Base-by-base conservation (phyloP, 768 basidiomycete genomes). In the Epithele typhae region DNA sequence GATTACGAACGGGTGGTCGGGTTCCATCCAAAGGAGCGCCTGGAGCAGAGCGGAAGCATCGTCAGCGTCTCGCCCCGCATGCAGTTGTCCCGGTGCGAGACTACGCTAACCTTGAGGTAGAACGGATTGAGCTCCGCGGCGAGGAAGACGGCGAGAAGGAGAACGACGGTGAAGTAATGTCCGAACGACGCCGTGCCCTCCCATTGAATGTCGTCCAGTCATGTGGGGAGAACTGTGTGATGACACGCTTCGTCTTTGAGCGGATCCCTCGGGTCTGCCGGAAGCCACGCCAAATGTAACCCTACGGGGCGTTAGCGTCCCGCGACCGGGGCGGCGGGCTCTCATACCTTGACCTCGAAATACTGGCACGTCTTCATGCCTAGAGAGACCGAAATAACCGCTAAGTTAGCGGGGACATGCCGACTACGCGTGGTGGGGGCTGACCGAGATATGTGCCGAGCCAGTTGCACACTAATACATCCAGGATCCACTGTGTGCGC, bases 141-240 rank as follows among this genome's bases (percentile, higher is more conserved):
- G 40, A 92, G 73, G 62, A 92, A 92, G 23, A 84, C 80, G 5
- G 82, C 80, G 30, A 92, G 76, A 37, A 92, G 71, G 22, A 85
- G 55, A 14, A 92, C 86, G 27, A 92, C 89, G 0, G 76, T 78
- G 51, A 82, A 65, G 60, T 87, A 92, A 64, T 90, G 81, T 35
- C 75, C 68, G 60, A 90, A 87, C 30, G 74, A 72, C 8, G 86
- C 81, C 2, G 88, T 86, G 23, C 78, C 78, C 54, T 84, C 89
- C 90, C 90, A 92, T 59, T 81, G 73, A 92, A 92, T 9, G 85
- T 77, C 15, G 88, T 92, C 68, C 87, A 92, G 57, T 91, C 89
- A 50, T 88, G 85, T 11, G 90, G 90, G 8, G 87, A 87, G 62
- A 92, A 89, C 58, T 92, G 90, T 51, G 79, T 85, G 34, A 92